phyloP scores from a whole-genome alignment of 257 asterid genomes.

The Solanum verrucosum region DNA sequence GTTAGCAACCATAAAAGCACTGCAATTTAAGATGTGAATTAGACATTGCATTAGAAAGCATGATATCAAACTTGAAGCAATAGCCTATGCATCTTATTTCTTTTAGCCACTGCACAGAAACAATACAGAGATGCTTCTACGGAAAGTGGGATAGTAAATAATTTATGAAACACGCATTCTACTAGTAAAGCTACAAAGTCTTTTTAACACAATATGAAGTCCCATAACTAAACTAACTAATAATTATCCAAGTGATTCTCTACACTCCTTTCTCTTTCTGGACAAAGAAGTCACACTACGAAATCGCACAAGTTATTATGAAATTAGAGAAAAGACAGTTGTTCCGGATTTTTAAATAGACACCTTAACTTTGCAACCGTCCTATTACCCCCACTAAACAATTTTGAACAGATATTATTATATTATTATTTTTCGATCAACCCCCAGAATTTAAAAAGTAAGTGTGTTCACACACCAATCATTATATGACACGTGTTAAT shows the following conservation, averaged over 20 bases:
- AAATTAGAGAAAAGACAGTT: background rate
- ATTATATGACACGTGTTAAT: too few relatives aligned
- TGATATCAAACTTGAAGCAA: background rate
- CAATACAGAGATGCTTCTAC: background rate
- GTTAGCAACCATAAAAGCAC: slow-evolving; percentile 73
- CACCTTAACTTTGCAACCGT: too few relatives aligned
- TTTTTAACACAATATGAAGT: background rate
- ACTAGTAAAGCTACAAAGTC: background rate
- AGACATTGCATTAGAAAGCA: background rate
- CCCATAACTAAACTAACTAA: background rate
- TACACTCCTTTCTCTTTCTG: background rate
- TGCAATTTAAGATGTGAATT: slow-evolving; percentile 13
- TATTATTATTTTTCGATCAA: too few relatives aligned
- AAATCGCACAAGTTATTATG: background rate
- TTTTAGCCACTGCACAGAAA: background rate
- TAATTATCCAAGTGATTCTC: background rate
- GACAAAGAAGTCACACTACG: background rate
- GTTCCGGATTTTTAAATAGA: too few relatives aligned
- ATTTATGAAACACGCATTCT: background rate
- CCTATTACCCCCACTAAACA: too few relatives aligned
- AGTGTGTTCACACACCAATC: too few relatives aligned
- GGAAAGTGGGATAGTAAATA: background rate
- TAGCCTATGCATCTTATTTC: background rate
- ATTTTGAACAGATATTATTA: too few relatives aligned
- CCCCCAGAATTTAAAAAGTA: too few relatives aligned